phyloP scores from a whole-genome alignment of 192 early-diverging fungal genomes.

The Neocallimastix lanati region DNA sequence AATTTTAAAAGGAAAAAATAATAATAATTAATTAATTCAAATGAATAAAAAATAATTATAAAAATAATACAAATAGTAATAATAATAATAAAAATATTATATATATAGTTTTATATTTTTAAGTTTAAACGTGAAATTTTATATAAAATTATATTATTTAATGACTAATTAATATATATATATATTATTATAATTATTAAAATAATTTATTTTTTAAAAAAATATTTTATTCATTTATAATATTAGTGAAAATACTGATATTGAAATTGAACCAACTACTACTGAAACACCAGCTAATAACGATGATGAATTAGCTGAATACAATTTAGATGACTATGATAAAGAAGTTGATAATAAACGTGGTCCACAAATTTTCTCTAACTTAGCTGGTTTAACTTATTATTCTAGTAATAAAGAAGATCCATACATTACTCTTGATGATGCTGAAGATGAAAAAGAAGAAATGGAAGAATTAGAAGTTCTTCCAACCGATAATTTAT shows the following conservation, averaged over 20 bases:
- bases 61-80: no score
- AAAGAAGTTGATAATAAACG: slow-evolving; percentile 35
- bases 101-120: no score
- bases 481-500: slow-evolving; percentile 59
- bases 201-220: no score
- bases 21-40: no score
- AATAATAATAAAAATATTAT: no score
- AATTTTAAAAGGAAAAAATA: no score
- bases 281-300: no score
- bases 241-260: background rate
- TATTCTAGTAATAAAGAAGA: slow-evolving; percentile 63
- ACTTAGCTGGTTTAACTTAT: slow-evolving; percentile 73
- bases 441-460: slow-evolving; percentile 56
- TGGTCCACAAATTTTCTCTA: slow-evolving; percentile 50
- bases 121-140: no score
- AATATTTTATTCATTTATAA: background rate
- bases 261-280: slow-evolving; percentile 7
- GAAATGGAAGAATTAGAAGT: slow-evolving; percentile 70
- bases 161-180: no score
- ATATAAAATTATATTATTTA: no score
- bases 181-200: no score
- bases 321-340: slow-evolving; percentile 91
- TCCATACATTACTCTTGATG: slow-evolving; percentile 60
- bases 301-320: slow-evolving; percentile 53
- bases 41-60: no score